Percentiles rank a stretch among this genome's conserved stretches.
phyloP scores from a whole-genome alignment of 768 basidiomycete genomes.

The Rhodosporidiobolus odoratus region DNA sequence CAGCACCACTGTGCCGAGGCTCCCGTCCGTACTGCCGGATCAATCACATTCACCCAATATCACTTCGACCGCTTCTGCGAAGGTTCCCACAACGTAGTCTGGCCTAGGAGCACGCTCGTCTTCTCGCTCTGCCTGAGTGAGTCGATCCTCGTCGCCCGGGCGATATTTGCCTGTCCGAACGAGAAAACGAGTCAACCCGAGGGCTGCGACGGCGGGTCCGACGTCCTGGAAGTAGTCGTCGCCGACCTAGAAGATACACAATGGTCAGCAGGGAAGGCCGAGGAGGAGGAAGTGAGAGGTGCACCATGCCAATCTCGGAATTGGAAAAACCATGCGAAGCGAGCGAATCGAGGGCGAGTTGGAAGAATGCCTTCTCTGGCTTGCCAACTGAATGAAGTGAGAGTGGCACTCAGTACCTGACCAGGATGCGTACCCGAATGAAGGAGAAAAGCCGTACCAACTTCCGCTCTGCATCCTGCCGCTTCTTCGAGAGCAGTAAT shows the following conservation, averaged over 20 bases:
- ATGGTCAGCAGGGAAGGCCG: background rate
- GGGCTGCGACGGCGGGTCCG: conserved; percentile 58
- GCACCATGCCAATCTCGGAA: conserved; percentile 39
- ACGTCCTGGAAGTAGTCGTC: conserved; percentile 65
- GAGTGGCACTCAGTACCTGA: background rate
- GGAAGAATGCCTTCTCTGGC: conserved; percentile 58
- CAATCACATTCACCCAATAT: background rate
- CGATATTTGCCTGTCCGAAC: conserved; percentile 69
- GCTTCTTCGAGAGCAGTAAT: conserved; percentile 61
- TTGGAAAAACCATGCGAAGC: conserved; percentile 30
- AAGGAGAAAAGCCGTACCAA: conserved; percentile 37
- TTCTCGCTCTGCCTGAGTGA: background rate
- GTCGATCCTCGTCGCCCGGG: conserved; percentile 55
- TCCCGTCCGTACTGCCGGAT: background rate
- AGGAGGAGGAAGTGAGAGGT: background rate
- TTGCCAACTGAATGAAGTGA: conserved; percentile 55
- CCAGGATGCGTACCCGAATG: too few relatives aligned
- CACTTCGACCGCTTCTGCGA: conserved; percentile 12
- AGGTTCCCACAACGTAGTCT: conserved; percentile 15
- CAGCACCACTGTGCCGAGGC: background rate
- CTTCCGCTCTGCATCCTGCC: conserved; percentile 51
- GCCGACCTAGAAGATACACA: conserved; percentile 56
- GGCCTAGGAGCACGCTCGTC: background rate
- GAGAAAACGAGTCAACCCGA: conserved; percentile 62
- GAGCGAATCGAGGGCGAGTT: conserved; percentile 56